Conservation (phyloP, 495 filamentous ascomycete genomes). For the Aspergillus cavernicola region DNA sequence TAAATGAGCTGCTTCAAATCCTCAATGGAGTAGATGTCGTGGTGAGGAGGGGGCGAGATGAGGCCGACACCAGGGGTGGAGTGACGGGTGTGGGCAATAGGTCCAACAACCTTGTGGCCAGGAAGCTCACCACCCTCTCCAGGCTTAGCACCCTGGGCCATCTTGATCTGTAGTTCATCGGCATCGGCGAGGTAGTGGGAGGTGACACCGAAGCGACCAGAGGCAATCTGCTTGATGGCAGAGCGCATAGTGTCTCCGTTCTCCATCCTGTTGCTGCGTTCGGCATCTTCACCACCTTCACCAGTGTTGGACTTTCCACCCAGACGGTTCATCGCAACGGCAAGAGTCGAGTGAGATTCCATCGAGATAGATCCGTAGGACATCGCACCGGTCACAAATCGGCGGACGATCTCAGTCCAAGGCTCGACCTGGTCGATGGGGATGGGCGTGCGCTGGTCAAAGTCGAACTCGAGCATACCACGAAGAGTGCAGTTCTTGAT, state of each 20-base stretch:
- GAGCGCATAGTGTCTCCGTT: slow-evolving; percentile 99
- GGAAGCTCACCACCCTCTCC: slow-evolving; percentile 98
- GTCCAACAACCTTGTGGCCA: slow-evolving; percentile 95
- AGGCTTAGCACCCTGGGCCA: slow-evolving; percentile 98
- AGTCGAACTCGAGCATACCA: slow-evolving; percentile 96
- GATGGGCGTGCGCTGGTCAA: slow-evolving; percentile 79
- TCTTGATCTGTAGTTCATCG: slow-evolving; percentile 99
- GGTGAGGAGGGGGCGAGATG: slow-evolving; percentile 97
- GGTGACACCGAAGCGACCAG: slow-evolving; percentile 96
- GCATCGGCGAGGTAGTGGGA: slow-evolving; percentile 98
- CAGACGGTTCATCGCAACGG: slow-evolving; percentile 96
- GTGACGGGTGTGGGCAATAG: slow-evolving; percentile 93
- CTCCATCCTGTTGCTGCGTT: slow-evolving; percentile 79
- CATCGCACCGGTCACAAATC: slow-evolving; percentile 99
- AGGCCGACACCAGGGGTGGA: slow-evolving; percentile 98
- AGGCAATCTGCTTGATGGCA: slow-evolving; percentile 98
- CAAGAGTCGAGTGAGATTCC: slow-evolving; percentile 97
- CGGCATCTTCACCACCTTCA: slow-evolving; percentile 96
- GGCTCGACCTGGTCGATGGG: slow-evolving; percentile 98
- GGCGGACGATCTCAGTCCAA: slow-evolving; percentile 97
- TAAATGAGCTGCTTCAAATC: slow-evolving; percentile 99
- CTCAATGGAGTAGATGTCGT: slow-evolving; percentile 99
- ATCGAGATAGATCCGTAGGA: slow-evolving; percentile 99
- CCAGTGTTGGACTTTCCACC: slow-evolving; percentile 99
- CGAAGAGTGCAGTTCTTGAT: slow-evolving; percentile 98